Percentiles rank a stretch among this genome's conserved stretches.
Conservation (phyloP, 176 grass and related monocot species). For the Triticum turgidum region DNA sequence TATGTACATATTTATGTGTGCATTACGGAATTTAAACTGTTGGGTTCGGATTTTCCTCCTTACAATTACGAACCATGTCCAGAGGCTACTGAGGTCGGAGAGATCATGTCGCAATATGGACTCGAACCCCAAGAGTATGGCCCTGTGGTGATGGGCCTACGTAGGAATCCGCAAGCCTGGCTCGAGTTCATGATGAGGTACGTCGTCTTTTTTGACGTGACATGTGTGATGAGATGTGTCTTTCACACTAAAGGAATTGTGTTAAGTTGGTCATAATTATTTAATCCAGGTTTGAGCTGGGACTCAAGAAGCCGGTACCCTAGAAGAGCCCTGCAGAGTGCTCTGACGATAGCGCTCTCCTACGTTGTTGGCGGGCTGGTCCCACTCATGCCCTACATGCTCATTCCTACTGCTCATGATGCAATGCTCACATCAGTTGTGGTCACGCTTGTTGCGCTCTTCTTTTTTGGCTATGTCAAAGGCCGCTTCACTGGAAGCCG, state of each 20-base stretch:
- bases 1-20: too few species aligned
- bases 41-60: too few species aligned
- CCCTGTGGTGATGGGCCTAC: conserved; percentile 54
- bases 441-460: conserved; percentile 53
- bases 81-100: conserved; percentile 80
- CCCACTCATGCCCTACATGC: conserved; percentile 81
- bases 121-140: conserved; percentile 65
- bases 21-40: too few species aligned
- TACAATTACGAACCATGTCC: too few species aligned
- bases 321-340: conserved; percentile 75
- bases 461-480: conserved; percentile 89
- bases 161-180: conserved; percentile 80
- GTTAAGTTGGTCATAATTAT: too few species aligned
- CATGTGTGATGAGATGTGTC: background rate
- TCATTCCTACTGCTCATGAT: conserved; percentile 54
- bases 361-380: conserved; percentile 72
- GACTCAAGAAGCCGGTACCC: conserved; percentile 77
- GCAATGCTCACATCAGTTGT: conserved; percentile 70
- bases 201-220: background rate
- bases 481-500: conserved; percentile 69
- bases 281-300: conserved; percentile 71
- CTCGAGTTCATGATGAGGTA: conserved; percentile 97
- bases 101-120: conserved; percentile 73
- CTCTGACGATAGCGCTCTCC: conserved; percentile 65
- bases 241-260: too few species aligned